Base-by-base conservation (phyloP, 805 yeast species). In the Diddensiella transvaalensis region DNA sequence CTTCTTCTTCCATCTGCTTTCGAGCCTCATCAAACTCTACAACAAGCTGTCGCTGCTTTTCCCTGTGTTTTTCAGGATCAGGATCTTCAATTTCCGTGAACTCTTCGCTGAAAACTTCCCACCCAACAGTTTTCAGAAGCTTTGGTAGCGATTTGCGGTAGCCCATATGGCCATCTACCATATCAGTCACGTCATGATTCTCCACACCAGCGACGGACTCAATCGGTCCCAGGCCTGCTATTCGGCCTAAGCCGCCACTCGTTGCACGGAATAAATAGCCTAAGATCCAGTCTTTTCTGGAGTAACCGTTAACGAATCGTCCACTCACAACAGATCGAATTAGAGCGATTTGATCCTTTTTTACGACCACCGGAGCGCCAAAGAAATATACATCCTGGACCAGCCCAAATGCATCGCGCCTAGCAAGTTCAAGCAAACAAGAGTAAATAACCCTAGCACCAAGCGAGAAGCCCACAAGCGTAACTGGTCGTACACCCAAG, bases 81-180 rank as follows among this genome's bases (percentile, higher is more conserved):
- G 96, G 95, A 61, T 91, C 97, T 63, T 90, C 97, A 56, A 93
- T 90, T 66, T 93, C 99, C 17, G 86, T 83, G 62, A 93, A 93
- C 63, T 90, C 96, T 50, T 93, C 99, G 53, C 84, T 79, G 37
- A 89, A 64, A 3, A 93, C 88, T 47, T 86, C 84, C 81, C 95
- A 85, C 3, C 86, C 90, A 36, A 87, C 58, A 44, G 70, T 67
- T 53, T 77, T 76, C 55, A 93, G 64, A 39, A 93, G 73, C 57
- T 79, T 80, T 1, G 99, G 99, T 77, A 93, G 88, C 10, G 88
- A 89, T 53, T 84, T 84, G 70, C 99, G 84, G 68, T 93, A 93
- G n/a, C 85, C 88, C 96, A 93, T 87, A 70, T 93, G 99, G 1
- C 99, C 99, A 51, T 85, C 89, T 3, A 91, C 96, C 46, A 74